phyloP scores from a whole-genome alignment of 441 rosid genomes.

The Euphorbia schlechtendalii region DNA sequence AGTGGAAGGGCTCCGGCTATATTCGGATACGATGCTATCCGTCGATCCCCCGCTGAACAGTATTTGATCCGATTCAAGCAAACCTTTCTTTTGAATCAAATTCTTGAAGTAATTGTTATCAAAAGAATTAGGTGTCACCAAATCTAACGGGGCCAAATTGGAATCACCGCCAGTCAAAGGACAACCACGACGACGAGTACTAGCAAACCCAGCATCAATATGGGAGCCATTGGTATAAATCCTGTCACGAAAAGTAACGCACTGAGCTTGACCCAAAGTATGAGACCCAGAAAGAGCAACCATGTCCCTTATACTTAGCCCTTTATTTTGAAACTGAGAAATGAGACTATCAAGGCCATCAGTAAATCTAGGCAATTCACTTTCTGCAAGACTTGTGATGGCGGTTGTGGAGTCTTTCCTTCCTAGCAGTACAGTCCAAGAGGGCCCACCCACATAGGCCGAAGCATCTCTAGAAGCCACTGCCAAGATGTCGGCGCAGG shows the following conservation, averaged over 20 bases:
- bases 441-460: conserved; percentile 50
- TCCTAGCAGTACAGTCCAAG: conserved; percentile 54
- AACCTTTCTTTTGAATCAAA: no score
- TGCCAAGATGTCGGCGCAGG: conserved; percentile 54
- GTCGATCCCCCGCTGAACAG: no score
- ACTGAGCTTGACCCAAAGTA: conserved; percentile 52
- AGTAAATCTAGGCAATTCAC: conserved; percentile 29
- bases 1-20: no score
- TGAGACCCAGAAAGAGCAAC: conserved; percentile 56
- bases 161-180: conserved; percentile 25
- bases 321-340: conserved; percentile 31
- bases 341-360: conserved; percentile 10
- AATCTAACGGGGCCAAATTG: conserved; percentile 46
- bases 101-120: no score
- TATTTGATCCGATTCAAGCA: conserved; percentile 42
- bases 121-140: no score
- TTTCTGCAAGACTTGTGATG: no score
- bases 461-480: conserved; percentile 63
- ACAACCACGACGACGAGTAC: conserved; percentile 45
- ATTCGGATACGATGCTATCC: no score
- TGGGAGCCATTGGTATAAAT: conserved; percentile 37
- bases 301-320: conserved; percentile 44
- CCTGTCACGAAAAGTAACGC: conserved; percentile 41
- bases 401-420: conserved; percentile 53
- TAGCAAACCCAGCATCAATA: conserved; percentile 41